phyloP scores from a whole-genome alignment of 2,329 filamentous ascomycete species.

The Hymenoscyphus linearis region DNA sequence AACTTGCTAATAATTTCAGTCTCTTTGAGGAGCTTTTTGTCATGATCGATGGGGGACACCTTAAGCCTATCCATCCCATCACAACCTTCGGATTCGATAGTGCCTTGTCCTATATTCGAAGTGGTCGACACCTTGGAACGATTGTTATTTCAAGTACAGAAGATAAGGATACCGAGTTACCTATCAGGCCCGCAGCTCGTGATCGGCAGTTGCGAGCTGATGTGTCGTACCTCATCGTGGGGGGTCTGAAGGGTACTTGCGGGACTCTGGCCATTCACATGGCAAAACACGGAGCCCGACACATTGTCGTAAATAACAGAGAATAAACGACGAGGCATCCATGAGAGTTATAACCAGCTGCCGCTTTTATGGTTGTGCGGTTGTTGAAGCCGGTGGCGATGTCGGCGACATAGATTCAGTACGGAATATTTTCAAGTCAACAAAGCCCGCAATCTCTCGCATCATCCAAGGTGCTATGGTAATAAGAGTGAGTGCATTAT shows the following conservation, averaged over 20 bases:
- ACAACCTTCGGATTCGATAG: constrained; percentile 24
- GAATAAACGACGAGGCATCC: constrained; percentile 13
- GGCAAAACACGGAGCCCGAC: constrained; percentile 14
- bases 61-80: constrained; percentile 18
- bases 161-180: not conserved
- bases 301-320: constrained; percentile 15
- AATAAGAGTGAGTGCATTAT: constrained; percentile 14
- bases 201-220: constrained; percentile 15
- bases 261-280: constrained; percentile 12
- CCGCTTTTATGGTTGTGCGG: constrained; percentile 9
- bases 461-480: constrained; percentile 34
- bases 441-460: constrained; percentile 19
- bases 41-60: constrained; percentile 10
- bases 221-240: constrained; percentile 21
- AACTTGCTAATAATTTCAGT: no score
- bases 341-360: constrained; percentile 8
- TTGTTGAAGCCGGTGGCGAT: constrained; percentile 12
- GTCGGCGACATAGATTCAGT: constrained; percentile 12
- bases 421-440: constrained; percentile 6
- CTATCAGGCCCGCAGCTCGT: constrained; percentile 10
- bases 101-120: constrained; percentile 32
- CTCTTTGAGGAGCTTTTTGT: no score
- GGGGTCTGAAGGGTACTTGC: constrained; percentile 21
- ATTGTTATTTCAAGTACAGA: constrained; percentile 29
- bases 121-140: constrained; percentile 40